phyloP scores from a whole-genome alignment of 2,329 filamentous ascomycete species.

The Alternaria longipes region DNA sequence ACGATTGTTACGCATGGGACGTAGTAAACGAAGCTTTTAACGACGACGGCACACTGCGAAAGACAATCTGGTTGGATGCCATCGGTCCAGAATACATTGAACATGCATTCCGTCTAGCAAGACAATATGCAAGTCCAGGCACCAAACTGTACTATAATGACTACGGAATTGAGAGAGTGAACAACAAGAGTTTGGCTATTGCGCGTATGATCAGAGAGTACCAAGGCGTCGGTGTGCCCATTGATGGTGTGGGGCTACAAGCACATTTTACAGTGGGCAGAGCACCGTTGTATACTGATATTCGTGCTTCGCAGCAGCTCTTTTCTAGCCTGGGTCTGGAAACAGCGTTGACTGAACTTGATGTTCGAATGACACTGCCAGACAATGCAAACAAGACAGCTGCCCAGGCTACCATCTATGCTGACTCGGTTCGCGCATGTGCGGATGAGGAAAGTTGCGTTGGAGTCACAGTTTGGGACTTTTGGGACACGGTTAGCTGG shows the following conservation, averaged over 20 bases:
- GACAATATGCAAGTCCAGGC: conserved; percentile 62
- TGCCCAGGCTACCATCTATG: conserved; percentile 62
- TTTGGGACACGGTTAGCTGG: conserved; percentile 54
- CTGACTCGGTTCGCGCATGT: conserved; percentile 48
- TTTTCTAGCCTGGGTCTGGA: conserved; percentile 65
- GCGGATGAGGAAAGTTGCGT: conserved; percentile 49
- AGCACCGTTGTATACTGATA: conserved; percentile 57
- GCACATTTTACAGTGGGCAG: conserved; percentile 66
- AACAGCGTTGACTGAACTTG: conserved; percentile 69
- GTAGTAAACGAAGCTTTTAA: conserved; percentile 71
- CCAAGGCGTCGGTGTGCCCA: conserved; percentile 53
- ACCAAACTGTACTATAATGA: conserved; percentile 71
- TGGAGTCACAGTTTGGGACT: conserved; percentile 55
- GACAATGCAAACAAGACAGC: conserved; percentile 52
- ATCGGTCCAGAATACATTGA: conserved; percentile 67
- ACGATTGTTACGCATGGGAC: conserved; percentile 71
- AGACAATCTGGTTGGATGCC: conserved; percentile 63
- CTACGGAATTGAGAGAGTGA: conserved; percentile 69
- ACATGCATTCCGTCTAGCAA: conserved; percentile 64
- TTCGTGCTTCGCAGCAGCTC: conserved; percentile 58
- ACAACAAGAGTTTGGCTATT: conserved; percentile 56
- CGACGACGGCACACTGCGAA: conserved; percentile 65
- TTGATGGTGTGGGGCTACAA: conserved; percentile 71
- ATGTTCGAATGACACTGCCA: conserved; percentile 63
- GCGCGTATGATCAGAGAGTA: conserved; percentile 44